phyloP scores from a whole-genome alignment of 2,329 filamentous ascomycete species.

The Botryotinia narcissicola region DNA sequence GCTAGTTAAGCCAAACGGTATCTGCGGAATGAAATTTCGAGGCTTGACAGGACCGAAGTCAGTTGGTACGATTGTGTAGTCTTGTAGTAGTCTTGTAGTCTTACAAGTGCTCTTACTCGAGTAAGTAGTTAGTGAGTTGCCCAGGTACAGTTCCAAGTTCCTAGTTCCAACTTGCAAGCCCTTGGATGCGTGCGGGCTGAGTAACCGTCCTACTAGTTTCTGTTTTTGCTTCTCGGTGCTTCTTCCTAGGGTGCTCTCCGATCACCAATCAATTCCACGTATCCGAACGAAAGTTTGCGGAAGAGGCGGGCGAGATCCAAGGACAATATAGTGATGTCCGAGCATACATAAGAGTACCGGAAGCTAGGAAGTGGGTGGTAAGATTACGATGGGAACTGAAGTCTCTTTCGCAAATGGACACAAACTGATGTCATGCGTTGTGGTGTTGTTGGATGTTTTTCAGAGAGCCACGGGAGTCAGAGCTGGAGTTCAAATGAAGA shows the following conservation, averaged over 20 bases:
- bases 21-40: background rate
- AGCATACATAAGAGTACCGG: conserved; percentile 1
- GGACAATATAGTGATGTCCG: background rate
- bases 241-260: background rate
- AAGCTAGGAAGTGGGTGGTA: background rate
- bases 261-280: background rate
- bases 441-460: background rate
- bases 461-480: background rate
- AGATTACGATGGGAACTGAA: background rate
- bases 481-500: background rate
- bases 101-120: background rate
- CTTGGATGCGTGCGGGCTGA: conserved; percentile 1
- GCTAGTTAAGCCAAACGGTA: background rate
- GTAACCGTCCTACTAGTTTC: conserved; percentile 9
- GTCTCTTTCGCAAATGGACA: background rate
- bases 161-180: background rate
- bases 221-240: conserved; percentile 2
- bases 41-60: background rate
- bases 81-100: too few relatives aligned
- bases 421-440: background rate
- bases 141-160: background rate
- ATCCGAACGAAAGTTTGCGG: background rate
- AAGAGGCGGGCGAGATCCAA: background rate
- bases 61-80: background rate
- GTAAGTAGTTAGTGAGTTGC: background rate